Evolutionary conservation across 2,329 filamentous ascomycete species (phyloP), one percentile per base, ranked within the genome.

Genomic region (Elsinoe perseae): DNA sequence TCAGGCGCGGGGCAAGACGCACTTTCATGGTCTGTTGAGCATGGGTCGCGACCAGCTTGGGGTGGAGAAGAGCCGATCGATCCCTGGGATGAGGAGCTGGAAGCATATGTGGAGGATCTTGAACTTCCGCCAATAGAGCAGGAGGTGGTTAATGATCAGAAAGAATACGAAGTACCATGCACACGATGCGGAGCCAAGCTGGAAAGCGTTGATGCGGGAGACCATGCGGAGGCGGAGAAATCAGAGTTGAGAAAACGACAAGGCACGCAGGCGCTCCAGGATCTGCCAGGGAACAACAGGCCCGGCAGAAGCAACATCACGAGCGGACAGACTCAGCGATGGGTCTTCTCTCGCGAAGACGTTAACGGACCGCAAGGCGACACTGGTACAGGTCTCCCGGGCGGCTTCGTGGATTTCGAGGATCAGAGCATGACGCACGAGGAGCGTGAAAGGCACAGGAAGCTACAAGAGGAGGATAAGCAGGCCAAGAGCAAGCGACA

Each of bases 261-360:
- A 75, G 74, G 1, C 75, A 69, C 25, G 77, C 2, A 72, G 61
- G 60, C 50, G 59, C 60, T 38, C 2, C 48, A 38, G 10, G 48
- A 25, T 9, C 48, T 69, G n/a, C 62, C 60, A 28, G 67, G 62
- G 8, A 90, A 92, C 65, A 90, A 95, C 68, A 74, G 77, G 28
- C 80, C 82, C 14, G 71, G 74, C 61, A 71, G 74, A 38, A 73
- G 78, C 61, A 85, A 87, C 57, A 73, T 93, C 23, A 66, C 75
- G 2, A 75, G 82, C 5, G 88, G 87, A 21, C 74, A 73, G 38
- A 83, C 80, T 7, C 75, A 83, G 50, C 77, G 79, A 44, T 92
- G 83, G 73, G 76, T 82, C 38, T 84, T 91, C 61, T 75, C 80
- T 28, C 79, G 78, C 60, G 69, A 76, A 10, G 75, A 79, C 7